Base-by-base conservation (phyloP, 495 filamentous ascomycete species). In the Aspergillus ellipticus region DNA sequence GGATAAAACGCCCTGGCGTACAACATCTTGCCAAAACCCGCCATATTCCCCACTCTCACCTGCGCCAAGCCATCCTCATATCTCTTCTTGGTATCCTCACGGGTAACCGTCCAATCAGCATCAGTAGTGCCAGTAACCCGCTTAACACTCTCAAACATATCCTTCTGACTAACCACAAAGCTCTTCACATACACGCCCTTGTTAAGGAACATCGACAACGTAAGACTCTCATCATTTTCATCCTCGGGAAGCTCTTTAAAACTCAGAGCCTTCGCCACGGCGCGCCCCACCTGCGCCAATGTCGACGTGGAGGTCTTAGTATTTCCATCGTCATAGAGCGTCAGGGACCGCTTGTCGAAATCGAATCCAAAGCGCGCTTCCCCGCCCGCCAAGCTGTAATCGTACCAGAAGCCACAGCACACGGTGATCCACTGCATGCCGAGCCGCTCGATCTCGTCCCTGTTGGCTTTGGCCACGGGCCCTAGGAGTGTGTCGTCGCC, bases 41-140 rank as follows among this genome's bases (percentile, higher is more conserved):
- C 54, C 48, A 65, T 63, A 52, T 84, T 72, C 1, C 81, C 82
- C 7, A 26, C 39, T 55, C 72, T 57, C 37, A 85, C 48, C 15
- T 56, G 61, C 63, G 66, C 73, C 43, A 74, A 51, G 0, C 75
- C 82, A 26, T 73, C 65, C 55, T 71, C 60, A 46, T 75, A 81
- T 13, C 80, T 71, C 65, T 81, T 66, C 53, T 67, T 67, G 2
- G 64, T 62, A 0, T 54, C 42, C 66, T 82, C 74, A 17, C 76
- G 55, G 0, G 53, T 67, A 39, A 87, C 72, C 4, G 62, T 77
- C 85, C 85, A 89, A 55, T 87, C 84, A 0, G 52, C 49, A 28
- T 64, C 61, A 3, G 49, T 61, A 0, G 63, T 79, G 3, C 75
- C 77, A 0, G 79, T 81, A 1, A 84, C 85, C 0, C 81, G 79